These are phyloP conservation scores for Hanseniaspora mollemarum DNA, from an alignment of 805 yeast species.

Conservation along the genomic window DNA sequence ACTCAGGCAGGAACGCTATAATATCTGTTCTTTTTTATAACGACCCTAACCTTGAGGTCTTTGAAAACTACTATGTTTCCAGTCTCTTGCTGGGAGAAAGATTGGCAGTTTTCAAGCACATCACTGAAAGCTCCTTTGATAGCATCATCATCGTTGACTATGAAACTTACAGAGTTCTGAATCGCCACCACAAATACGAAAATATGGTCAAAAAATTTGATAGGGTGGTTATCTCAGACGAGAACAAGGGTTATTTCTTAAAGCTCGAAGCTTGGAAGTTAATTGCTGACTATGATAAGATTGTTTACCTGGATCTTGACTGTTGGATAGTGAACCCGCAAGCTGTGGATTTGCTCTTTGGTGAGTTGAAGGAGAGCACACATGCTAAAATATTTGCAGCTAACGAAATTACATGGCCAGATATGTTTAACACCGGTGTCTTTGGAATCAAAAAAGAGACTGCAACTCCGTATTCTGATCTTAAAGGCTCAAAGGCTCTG, in stretches of 20 bases:
- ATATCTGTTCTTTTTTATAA: conserved; percentile 3
- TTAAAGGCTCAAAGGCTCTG: background rate
- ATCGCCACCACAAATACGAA: background rate
- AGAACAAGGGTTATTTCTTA: background rate
- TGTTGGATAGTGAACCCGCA: conserved; percentile 36
- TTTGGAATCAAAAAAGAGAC: conserved; percentile 35
- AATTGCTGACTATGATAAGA: conserved; percentile 31
- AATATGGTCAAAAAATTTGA: background rate
- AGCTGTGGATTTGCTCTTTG: conserved; percentile 14
- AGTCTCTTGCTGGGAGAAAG: background rate
- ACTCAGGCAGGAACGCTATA: conserved; percentile 1
- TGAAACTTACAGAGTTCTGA: background rate
- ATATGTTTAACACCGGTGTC: conserved; percentile 74
- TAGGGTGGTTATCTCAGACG: background rate
- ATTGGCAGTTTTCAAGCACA: background rate
- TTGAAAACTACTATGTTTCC: background rate
- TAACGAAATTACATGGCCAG: conserved; percentile 89
- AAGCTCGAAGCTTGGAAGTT: conserved; percentile 34
- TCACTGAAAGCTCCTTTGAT: background rate
- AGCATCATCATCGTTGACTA: background rate
- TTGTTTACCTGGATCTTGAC: conserved; percentile 57
- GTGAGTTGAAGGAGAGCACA: background rate
- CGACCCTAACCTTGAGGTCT: background rate
- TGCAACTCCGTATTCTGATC: background rate
- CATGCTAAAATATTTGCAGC: conserved; percentile 37